Base-by-base conservation (phyloP, 2,329 filamentous ascomycete genomes). In the Verticillium tricorpus region DNA sequence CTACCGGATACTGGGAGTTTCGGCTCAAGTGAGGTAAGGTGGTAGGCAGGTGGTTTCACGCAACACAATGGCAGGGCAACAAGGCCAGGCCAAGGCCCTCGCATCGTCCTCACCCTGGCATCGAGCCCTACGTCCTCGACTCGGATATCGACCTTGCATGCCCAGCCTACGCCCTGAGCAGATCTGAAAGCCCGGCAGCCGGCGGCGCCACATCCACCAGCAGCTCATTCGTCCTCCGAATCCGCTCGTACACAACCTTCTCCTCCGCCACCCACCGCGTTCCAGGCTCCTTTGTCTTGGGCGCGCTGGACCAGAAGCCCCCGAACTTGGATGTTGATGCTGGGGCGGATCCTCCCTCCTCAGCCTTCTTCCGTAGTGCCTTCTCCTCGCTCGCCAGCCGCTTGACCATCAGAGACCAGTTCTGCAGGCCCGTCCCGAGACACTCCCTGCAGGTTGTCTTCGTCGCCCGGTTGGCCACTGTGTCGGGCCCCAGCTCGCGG, bases 391-490 rank as follows among this genome's bases (percentile, higher is more conserved):
- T 77, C 31, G 84, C 85, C 56, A 96, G 80, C 61, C 82, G 82
- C 12, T 80, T 79, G 22, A 95, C 88, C 90, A 98, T 98, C 32
- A 81, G 83, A 56, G 84, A 84, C 93, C 93, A 97, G 72, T 97
- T 96, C 6, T 84, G 82, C 1, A 97, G 80, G 0, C 91, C 91
- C 2, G 90, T 86, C 62, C 85, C 80, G 6, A 97, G 82, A 70
- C 94, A 97, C 67, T 94, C 84, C 37, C 85, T 85, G 72, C 93
- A 97, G 45, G 85, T 87, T 65, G 84, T 82, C 57, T 70, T 72
- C n/a, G 63, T 60, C 14, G 65, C 54, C 7, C 54, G 25, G 8
- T 25, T 22, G 15, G 40, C 40, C 34, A n/a, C n/a, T 22, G 37
- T 61, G 57, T 59, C 61, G 25, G 57, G 58, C 39, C 70, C 71